Evolutionary conservation across 2,329 filamentous ascomycete species (phyloP), one percentile per base, ranked within the genome.

Genomic region (Fusarium coffeatum): DNA sequence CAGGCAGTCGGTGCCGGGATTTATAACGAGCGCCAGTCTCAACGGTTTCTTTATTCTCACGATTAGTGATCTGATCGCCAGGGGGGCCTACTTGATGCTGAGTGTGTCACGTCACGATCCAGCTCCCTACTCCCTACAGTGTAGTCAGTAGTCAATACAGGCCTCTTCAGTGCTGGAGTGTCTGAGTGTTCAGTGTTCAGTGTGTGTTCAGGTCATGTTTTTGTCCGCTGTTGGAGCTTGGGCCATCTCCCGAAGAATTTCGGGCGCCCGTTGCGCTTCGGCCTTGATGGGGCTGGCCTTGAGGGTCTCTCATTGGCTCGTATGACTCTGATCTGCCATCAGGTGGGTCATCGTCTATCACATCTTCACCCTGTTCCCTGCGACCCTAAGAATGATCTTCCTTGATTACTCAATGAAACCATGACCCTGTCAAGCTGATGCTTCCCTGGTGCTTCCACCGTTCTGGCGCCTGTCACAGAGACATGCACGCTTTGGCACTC

Each of bases 41-140:
- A 69, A 69, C 66, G 61, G 66, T 62, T 69, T 68, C 55, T 49
- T 65, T 47, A 55, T 48, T 64, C 58, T 58, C 27, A 45, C 56
- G 68, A 74, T 74, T 72, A 72, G 49, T 74, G 72, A 74, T 74
- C 72, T 74, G 72, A 74, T 74, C 72, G 65, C 68, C 70, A 73
- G 68, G 68, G 68, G 62, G 28, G 23, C n/a, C 32, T 42, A 28
- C 25, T 28, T 55, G 54, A 46, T 53, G 25, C 30, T 30, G 27
- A 59, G 55, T 68, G 55, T 68, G 63, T 72, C 64, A 58, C 55
- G 64, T 65, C 64, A 66, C 60, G 48, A 62, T 37, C 34, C 34
- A 37, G 18, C 34, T n/a, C 34, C 18, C 30, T 15, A 32, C 30
- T 32, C 30, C 13, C 18, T 48, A 51, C 43, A 22, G 53, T 32